Base-by-base conservation (phyloP, 2,329 filamentous ascomycete species). In the Colletotrichum sidae region DNA sequence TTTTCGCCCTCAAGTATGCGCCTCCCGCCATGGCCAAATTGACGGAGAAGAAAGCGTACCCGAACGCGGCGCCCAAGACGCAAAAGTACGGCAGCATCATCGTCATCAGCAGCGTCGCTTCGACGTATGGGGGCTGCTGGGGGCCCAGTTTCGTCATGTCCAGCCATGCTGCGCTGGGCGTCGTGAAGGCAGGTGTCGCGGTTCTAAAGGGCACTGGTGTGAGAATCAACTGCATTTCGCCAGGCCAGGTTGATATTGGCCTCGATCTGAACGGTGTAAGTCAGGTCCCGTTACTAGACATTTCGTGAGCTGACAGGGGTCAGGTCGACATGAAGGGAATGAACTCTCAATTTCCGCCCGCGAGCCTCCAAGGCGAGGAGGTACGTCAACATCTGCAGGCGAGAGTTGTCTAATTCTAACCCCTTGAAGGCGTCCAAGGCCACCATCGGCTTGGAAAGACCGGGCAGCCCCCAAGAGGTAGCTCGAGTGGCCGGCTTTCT, bases 1-100 rank as follows among this genome's bases (percentile, higher is more conserved):
- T 90, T 78, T 89, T 88, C 69, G 87, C 87, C 1, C 79, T 90
- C 67, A 90, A 90, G 72, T 89, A 89, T 70, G 86, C 86, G 0
- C 86, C 87, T 0, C 83, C 86, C 2, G 88, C 88, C 2, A 90
- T 90, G 88, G 81, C 77, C 15, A 90, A 90, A 72, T 82, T 83
- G 7, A 84, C 84, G 0, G 79, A 82, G 0, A 84, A 75, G 66
- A 75, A 84, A 67, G 81, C 83, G 47, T 90, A 90, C 70, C 80
- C 85, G 0, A 90, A 90, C 69, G 87, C 88, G 1, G 84, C 86
- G 11, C 85, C 85, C 0, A 90, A 90, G 70, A 83, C 84, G 69
- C 80, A 83, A 53, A 78, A 80, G n/a, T 90, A 90, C 70, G 87
- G 87, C 3, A 85, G 82, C 68, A 88, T 90, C 63, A 82, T 90